Percentiles rank a stretch among this genome's conserved stretches.
Conservation (phyloP, 441 rosid genomes). For the Pelargonium myrrhifolium region DNA sequence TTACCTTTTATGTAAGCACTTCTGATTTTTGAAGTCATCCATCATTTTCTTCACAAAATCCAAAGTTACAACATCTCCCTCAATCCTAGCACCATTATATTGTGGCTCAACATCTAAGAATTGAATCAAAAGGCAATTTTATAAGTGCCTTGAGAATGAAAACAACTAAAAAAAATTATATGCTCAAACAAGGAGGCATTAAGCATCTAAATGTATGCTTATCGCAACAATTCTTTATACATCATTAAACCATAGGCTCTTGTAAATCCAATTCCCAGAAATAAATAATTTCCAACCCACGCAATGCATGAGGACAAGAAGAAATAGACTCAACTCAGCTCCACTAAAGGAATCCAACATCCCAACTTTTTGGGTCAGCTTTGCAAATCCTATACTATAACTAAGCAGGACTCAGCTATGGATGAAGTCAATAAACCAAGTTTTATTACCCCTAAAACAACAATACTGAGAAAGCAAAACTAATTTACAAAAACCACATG, state of each 20-base stretch:
- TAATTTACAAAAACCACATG: neutral
- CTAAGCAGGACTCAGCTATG: neutral
- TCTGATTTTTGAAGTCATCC: constrained; percentile 85
- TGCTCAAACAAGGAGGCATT: neutral
- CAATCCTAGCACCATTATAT: constrained; percentile 83
- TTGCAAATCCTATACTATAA: neutral
- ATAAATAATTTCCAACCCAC: neutral
- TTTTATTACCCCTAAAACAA: neutral
- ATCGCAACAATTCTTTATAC: neutral
- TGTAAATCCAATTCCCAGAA: neutral
- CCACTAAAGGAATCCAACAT: neutral
- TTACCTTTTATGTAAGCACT: constrained; percentile 78
- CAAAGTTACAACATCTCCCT: constrained; percentile 72
- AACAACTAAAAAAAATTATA: neutral
- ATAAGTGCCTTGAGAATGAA: neutral
- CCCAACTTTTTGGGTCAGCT: neutral
- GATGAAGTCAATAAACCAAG: neutral
- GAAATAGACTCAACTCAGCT: neutral
- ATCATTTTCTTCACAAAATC: constrained; percentile 90
- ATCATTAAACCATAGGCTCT: constrained; percentile 2
- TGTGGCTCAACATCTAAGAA: constrained; percentile 87
- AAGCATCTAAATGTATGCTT: neutral
- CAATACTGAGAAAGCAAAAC: neutral
- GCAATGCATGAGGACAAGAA: neutral
- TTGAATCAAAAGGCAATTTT: constrained; percentile 15